Evolutionary conservation across 2,329 filamentous ascomycete species (phyloP).

Genomic region (Ophiocordyceps camponoti-leonardi): DNA sequence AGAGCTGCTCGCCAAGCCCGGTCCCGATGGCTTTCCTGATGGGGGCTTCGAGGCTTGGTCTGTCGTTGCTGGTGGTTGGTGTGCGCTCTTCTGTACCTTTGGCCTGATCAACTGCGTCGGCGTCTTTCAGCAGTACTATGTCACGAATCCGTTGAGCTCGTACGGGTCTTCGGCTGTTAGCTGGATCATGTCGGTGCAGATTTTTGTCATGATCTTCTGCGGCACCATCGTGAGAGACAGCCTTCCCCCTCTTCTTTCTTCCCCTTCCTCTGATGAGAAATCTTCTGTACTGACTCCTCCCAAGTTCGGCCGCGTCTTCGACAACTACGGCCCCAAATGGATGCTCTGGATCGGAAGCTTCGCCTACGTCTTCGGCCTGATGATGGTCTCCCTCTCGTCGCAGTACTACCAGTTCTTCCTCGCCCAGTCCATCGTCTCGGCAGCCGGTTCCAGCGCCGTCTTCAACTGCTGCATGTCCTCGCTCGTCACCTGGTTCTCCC

Average conservation of each 20-base stretch:
- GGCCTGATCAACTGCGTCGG: slow-evolving; percentile 28
- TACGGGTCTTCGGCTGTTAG: slow-evolving; percentile 34
- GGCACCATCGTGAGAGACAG: slow-evolving; percentile 26
- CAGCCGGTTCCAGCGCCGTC: slow-evolving; percentile 23
- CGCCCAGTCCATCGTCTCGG: slow-evolving; percentile 21
- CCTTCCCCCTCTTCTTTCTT: slow-evolving; percentile 8
- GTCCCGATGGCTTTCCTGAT: slow-evolving; percentile 37
- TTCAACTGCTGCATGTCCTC: slow-evolving; percentile 25
- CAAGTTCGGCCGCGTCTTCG: slow-evolving; percentile 41
- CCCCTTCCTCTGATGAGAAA: slow-evolving; percentile 9
- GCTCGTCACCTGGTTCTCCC: slow-evolving; percentile 33
- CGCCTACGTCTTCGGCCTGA: slow-evolving; percentile 43
- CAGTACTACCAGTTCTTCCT: slow-evolving; percentile 28
- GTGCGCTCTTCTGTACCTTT: slow-evolving; percentile 25
- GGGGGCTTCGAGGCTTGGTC: slow-evolving; percentile 41
- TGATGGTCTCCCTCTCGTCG: slow-evolving; percentile 40
- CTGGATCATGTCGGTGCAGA: slow-evolving; percentile 41
- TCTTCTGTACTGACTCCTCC: slow-evolving; percentile 5
- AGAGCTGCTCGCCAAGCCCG: background rate
- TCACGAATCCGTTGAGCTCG: slow-evolving; percentile 24
- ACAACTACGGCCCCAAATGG: slow-evolving; percentile 44
- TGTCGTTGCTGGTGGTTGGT: slow-evolving; percentile 30
- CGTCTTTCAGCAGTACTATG: slow-evolving; percentile 43
- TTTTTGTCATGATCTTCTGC: slow-evolving; percentile 30
- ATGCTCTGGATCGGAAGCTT: slow-evolving; percentile 36